A percentile compares a stretch with the other conserved stretches of the same genome.
phyloP scores from a whole-genome alignment of 805 yeast genomes.

The Hanseniaspora jakobsenii region DNA sequence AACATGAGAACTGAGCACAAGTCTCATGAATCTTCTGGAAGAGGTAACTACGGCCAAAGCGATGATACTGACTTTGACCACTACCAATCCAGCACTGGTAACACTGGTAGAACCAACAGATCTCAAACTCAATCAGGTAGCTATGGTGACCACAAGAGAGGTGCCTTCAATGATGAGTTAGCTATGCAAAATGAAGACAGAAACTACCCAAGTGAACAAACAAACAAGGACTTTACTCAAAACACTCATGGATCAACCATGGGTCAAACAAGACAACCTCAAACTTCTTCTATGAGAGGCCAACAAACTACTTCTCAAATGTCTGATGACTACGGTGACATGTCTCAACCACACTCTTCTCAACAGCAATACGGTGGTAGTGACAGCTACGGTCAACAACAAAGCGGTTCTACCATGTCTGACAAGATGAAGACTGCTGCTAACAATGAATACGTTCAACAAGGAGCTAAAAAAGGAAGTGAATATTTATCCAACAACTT shows the following conservation, averaged over 20 bases:
- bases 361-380: neutral
- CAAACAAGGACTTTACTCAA: neutral
- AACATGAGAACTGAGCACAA: too few species aligned
- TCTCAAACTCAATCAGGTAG: constrained; percentile 18
- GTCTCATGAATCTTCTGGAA: too few species aligned
- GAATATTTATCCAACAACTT: constrained; percentile 10
- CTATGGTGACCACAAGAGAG: constrained; percentile 16
- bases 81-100: constrained; percentile 6
- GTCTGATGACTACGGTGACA: too few species aligned
- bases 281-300: neutral
- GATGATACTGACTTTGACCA: constrained; percentile 8
- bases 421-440: constrained; percentile 5
- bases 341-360: neutral
- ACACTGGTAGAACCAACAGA: constrained; percentile 16
- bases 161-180: constrained; percentile 9
- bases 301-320: too few species aligned
- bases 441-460: constrained; percentile 1
- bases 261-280: neutral
- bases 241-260: neutral
- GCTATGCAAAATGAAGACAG: neutral
- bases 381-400: neutral
- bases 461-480: constrained; percentile 3
- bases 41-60: neutral
- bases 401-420: neutral
- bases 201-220: neutral